Evolutionary conservation across 768 basidiomycete genomes (phyloP).

Genomic region (Xerocomellus amylosporus): DNA sequence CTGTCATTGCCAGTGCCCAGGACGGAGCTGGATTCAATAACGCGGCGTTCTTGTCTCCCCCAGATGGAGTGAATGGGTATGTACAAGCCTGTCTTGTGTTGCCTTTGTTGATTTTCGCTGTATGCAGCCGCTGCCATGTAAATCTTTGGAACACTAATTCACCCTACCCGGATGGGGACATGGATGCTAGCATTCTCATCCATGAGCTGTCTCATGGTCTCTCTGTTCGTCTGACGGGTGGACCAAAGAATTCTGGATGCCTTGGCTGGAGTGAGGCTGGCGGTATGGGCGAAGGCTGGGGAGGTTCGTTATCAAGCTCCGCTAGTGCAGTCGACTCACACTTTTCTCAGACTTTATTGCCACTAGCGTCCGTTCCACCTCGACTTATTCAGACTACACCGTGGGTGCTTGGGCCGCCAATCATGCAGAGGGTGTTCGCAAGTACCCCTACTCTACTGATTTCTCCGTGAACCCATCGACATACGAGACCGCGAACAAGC

Average conservation of each 20-base stretch:
- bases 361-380: constrained; percentile 77
- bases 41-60: constrained; percentile 85
- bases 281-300: constrained; percentile 98
- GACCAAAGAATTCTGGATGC: constrained; percentile 87
- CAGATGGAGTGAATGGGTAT: constrained; percentile 74
- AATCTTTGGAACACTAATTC: constrained; percentile 90
- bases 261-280: constrained; percentile 94
- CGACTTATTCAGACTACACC: constrained; percentile 69
- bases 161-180: constrained; percentile 91
- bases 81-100: background rate
- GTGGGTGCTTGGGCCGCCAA: constrained; percentile 98
- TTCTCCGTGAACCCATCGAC: constrained; percentile 80
- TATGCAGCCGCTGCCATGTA: constrained; percentile 73
- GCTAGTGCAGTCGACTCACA: background rate
- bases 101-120: background rate
- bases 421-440: constrained; percentile 68
- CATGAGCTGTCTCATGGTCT: constrained; percentile 87
- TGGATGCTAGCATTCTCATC: constrained; percentile 95
- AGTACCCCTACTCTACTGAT: constrained; percentile 84
- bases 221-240: constrained; percentile 91
- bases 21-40: constrained; percentile 92
- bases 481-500: constrained; percentile 91
- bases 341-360: constrained; percentile 68
- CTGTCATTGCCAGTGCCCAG: constrained; percentile 91
- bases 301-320: constrained; percentile 41